Percentiles rank a stretch among this genome's conserved stretches.
These are phyloP conservation scores for Aspergillus aculeatinus DNA, from an alignment of 2,329 filamentous ascomycete genomes.

Conservation along the genomic window DNA sequence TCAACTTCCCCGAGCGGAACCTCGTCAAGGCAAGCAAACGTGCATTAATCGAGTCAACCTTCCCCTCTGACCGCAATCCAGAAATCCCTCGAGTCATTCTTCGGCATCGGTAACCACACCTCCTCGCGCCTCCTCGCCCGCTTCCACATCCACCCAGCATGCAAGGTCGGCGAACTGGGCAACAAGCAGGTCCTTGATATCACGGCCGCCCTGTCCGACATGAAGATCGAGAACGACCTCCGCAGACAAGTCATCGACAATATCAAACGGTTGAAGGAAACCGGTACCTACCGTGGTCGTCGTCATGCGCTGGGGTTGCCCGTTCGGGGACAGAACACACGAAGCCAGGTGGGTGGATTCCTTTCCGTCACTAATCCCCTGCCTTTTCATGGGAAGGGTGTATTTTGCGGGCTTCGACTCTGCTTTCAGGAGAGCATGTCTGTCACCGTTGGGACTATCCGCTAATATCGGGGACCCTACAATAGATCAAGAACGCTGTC, in stretches of 20 bases:
- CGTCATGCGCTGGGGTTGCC: conserved; percentile 91
- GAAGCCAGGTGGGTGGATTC: conserved; percentile 61
- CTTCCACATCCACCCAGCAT: conserved; percentile 80
- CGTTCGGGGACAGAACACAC: conserved; percentile 84
- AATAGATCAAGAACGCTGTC: conserved; percentile 58
- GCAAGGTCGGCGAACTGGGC: conserved; percentile 71
- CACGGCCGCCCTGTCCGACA: conserved; percentile 78
- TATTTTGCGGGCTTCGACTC: no score
- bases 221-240: conserved; percentile 93
- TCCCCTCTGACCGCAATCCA: conserved; percentile 12
- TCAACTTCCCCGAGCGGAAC: conserved; percentile 79
- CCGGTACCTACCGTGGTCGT: conserved; percentile 83
- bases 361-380: background rate
- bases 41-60: background rate
- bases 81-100: conserved; percentile 74
- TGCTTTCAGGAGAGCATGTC: no score
- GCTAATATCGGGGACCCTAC: conserved; percentile 19
- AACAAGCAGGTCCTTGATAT: conserved; percentile 77
- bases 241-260: conserved; percentile 76
- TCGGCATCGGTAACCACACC: conserved; percentile 71
- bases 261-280: conserved; percentile 81
- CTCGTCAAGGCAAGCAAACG: conserved; percentile 70
- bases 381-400: background rate
- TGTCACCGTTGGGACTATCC: background rate
- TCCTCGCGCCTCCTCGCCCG: conserved; percentile 79